phyloP scores from a whole-genome alignment of 805 yeast species.

The Barnettozyma populi region DNA sequence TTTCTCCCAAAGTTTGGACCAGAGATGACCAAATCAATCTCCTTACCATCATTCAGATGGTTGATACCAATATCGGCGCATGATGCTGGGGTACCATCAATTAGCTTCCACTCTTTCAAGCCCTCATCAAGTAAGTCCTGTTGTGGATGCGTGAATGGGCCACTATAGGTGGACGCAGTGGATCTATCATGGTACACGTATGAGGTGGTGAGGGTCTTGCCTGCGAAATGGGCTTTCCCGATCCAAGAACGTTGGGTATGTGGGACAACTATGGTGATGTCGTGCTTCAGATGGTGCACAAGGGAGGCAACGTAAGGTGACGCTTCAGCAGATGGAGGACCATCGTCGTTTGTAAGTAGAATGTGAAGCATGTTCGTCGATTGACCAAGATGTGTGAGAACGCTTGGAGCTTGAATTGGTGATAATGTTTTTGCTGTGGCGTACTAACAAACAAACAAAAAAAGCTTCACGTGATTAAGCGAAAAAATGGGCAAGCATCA shows the following conservation, averaged over 20 bases:
- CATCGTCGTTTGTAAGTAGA: constrained; percentile 84
- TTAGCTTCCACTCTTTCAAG: constrained; percentile 74
- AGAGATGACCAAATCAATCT: constrained; percentile 79
- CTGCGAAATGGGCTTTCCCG: constrained; percentile 94
- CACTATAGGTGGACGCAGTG: constrained; percentile 44
- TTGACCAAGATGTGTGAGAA: background rate
- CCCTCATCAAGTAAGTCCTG: constrained; percentile 26
- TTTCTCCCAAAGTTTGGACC: constrained; percentile 97
- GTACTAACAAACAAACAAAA: background rate
- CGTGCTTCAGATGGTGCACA: constrained; percentile 30
- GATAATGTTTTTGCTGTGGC: background rate
- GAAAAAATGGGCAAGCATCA: background rate
- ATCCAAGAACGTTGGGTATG: constrained; percentile 88
- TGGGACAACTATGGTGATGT: constrained; percentile 66
- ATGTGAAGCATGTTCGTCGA: constrained; percentile 21
- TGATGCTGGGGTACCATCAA: constrained; percentile 95
- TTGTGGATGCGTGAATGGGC: constrained; percentile 60
- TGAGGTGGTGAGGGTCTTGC: constrained; percentile 52
- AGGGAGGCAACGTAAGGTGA: constrained; percentile 85
- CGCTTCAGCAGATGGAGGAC: constrained; percentile 73
- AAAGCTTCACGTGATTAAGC: background rate
- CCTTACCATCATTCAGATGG: constrained; percentile 46
- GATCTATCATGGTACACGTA: constrained; percentile 53
- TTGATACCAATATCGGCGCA: constrained; percentile 88
- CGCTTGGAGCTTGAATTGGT: too few relatives aligned